phyloP scores from a whole-genome alignment of 495 filamentous ascomycete species.

The Cetradonia linearis region DNA sequence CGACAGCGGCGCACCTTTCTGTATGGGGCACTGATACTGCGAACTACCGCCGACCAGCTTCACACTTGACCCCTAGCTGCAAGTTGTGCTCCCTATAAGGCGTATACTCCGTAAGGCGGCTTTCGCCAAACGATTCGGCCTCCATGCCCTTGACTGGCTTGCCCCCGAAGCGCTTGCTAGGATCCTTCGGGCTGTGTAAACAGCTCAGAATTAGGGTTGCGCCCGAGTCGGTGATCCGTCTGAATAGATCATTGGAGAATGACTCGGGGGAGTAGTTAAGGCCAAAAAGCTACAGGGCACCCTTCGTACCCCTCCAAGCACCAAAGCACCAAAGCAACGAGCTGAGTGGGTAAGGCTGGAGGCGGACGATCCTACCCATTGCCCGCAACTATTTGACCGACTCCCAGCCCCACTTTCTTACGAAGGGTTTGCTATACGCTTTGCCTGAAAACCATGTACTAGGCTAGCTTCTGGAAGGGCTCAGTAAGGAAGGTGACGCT shows the following conservation, averaged over 20 bases:
- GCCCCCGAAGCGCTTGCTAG: constrained; percentile 11
- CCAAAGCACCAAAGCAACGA: constrained; percentile 3
- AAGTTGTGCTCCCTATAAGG: constrained; percentile 8
- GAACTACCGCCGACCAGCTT: not conserved
- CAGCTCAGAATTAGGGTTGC: not conserved
- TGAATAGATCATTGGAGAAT: not conserved
- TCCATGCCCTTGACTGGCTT: not conserved
- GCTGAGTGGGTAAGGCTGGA: constrained; percentile 11
- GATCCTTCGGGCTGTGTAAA: constrained; percentile 6
- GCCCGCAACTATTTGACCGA: constrained; percentile 13
- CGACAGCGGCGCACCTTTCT: constrained; percentile 11
- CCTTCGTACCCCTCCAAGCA: constrained; percentile 6
- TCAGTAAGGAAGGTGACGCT: constrained; percentile 12
- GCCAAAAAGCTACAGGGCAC: not conserved
- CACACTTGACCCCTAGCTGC: constrained; percentile 12
- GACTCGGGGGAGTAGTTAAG: not conserved
- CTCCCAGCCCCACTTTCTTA: constrained; percentile 12
- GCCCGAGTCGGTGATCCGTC: constrained; percentile 4
- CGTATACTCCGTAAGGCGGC: constrained; percentile 13
- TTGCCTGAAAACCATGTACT: constrained; percentile 6
- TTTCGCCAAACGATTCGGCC: constrained; percentile 2
- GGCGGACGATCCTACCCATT: constrained; percentile 11
- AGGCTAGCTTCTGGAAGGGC: constrained; percentile 4
- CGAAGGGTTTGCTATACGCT: constrained; percentile 7
- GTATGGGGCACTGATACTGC: constrained; percentile 9